phyloP scores from a whole-genome alignment of 257 asterid species.

The Henckelia pumila region DNA sequence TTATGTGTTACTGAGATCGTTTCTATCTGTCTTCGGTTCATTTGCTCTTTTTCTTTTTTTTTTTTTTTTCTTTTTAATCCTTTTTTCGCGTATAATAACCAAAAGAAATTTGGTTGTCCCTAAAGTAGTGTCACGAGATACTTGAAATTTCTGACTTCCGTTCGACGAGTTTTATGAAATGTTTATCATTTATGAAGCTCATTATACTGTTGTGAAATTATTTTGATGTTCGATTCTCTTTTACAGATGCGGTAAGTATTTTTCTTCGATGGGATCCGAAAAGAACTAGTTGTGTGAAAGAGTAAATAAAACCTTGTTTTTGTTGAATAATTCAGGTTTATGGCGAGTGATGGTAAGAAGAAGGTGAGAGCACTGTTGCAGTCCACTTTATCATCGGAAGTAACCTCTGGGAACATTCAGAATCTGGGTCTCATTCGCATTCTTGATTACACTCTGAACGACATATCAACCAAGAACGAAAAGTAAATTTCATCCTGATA shows the following conservation, averaged over 20 bases:
- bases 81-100: not conserved
- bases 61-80: too few relatives aligned
- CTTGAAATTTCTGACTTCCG: not conserved
- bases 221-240: not conserved
- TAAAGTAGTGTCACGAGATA: slow-evolving; percentile 3
- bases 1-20: too few relatives aligned
- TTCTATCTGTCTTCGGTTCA: too few relatives aligned
- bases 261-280: not conserved
- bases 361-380: slow-evolving; percentile 61
- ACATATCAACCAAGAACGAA: slow-evolving; percentile 67
- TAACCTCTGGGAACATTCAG: slow-evolving; percentile 69
- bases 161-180: not conserved
- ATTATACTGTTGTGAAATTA: not conserved
- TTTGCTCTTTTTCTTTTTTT: too few relatives aligned
- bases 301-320: not conserved
- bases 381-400: slow-evolving; percentile 63
- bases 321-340: slow-evolving; percentile 47
- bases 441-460: slow-evolving; percentile 74
- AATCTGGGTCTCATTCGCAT: slow-evolving; percentile 67
- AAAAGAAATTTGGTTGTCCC: not conserved
- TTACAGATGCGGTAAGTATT: not conserved
- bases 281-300: not conserved
- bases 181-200: not conserved
- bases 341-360: slow-evolving; percentile 78
- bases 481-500: slow-evolving; percentile 39